Base-by-base conservation (phyloP, 1,139 yeast species). In the Pichia sp. region DNA sequence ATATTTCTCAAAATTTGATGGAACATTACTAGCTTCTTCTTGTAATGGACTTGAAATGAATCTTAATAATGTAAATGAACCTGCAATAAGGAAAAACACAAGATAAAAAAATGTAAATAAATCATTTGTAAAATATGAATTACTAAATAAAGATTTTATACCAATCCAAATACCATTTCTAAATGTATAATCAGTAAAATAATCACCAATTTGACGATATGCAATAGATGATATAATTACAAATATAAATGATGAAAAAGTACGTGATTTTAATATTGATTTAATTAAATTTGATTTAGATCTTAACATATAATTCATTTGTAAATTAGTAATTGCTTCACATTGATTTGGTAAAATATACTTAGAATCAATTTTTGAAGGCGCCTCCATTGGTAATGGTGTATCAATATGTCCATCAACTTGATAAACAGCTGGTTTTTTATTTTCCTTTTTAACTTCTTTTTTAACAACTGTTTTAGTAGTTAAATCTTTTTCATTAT, bases 261-360 rank as follows among this genome's bases (percentile, higher is more conserved):
- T 40, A 6, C 74, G 76, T 51, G 79, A 78, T 67, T 72, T 67
- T 41, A 82, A 66, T 22, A 82, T 59, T 42, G 60, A 56, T 46
- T 63, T 66, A 55, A 76, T 79, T 43, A 80, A 70, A 32, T 64
- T 52, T 2, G 80, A 67, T 58, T 80, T 85, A 40, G 73, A 66
- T 59, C 75, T 82, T 47, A 81, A 69, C 48, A 76, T 70, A 57
- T 73, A 76, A 60, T 83, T 92, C 43, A 84, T 78, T 31, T 81
- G 78, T 46, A 83, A 64, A 45, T 76, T 78, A 45, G 81, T 60
- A 1, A 82, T 76, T 7, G 84, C 85, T 44, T 77, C 76, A 2
- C 82, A 68, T 39, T 70, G 68, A 31, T 74, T 77, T 1, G 90
- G 89, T 4, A 65, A 67, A 47, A 84, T 66, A 4, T 62, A 57